Base-by-base conservation (phyloP, 345 rosid genomes). In the Nephelium lappaceum region DNA sequence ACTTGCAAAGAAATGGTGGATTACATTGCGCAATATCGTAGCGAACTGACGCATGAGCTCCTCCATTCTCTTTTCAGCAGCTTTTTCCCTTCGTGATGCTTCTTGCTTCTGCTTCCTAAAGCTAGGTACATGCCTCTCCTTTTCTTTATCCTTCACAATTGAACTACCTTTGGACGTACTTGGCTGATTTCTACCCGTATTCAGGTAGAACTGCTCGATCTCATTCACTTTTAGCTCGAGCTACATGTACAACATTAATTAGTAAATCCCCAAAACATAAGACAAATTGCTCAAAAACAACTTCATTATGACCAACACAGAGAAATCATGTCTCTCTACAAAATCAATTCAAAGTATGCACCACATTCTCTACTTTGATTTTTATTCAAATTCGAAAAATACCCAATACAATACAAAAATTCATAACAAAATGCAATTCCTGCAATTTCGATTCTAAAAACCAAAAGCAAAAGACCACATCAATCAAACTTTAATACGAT, bases 31-130 rank as follows among this genome's bases (percentile, higher is more conserved):
- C 71, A 96, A 79, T 75, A 92, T 89, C 19, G 88, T 83, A 75
- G 92, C 91, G 68, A 96, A 89, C 27, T 92, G 98, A 51, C 90
- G 97, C 80, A 96, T 91, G 11, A 95, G 97, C 75, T 95, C 97
- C 73, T 94, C 94, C 99, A 88, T 96, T 86, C 95, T 86, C 88
- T 91, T 96, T 9, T 89, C 92, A 84, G 97, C 93, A 73, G 89
- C 96, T 67, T 92, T 94, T 77, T 91, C 95, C 67, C 93, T 83
- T 47, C 85, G 86, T 0, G 89, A 81, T 0, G 98, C 98, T 72
- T 88, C 95, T 77, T 84, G 88, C 76, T 93, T 93, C 76, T 86
- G 88, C 84, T 92, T 90, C 87, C 91, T 89, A n/a, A 87, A 79
- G 64, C 89, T 83, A 2, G 86, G 78, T 71, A 89, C 80, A 49